A percentile compares a stretch with the other conserved stretches of the same genome.
Conservation (phyloP, 2,329 filamentous ascomycete species). For the Trichoderma pleuroti region DNA sequence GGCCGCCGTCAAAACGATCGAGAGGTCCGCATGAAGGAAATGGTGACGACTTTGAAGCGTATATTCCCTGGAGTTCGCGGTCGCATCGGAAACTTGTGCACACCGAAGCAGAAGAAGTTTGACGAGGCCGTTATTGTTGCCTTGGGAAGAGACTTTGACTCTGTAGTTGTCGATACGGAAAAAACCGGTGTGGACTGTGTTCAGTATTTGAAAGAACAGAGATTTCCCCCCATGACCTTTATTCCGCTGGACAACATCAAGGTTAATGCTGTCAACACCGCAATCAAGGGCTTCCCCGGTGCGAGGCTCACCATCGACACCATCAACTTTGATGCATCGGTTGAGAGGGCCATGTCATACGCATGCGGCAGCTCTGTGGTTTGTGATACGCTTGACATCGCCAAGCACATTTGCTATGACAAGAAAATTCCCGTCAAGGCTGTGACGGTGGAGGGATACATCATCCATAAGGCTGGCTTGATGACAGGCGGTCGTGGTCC, state of each 20-base stretch:
- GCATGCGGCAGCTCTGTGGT: constrained; percentile 94
- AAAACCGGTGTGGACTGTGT: constrained; percentile 94
- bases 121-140: constrained; percentile 90
- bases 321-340: constrained; percentile 83
- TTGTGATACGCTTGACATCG: constrained; percentile 81
- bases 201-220: constrained; percentile 86
- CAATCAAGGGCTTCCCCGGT: constrained; percentile 82
- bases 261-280: constrained; percentile 84
- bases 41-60: constrained; percentile 79
- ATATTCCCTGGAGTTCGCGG: constrained; percentile 91
- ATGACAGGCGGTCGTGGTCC: constrained; percentile 93
- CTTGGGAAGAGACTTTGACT: constrained; percentile 88
- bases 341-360: constrained; percentile 91
- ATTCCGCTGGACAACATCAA: constrained; percentile 97
- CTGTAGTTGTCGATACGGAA: constrained; percentile 91
- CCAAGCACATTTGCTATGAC: constrained; percentile 85
- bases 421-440: constrained; percentile 86
- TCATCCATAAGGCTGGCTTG: constrained; percentile 92
- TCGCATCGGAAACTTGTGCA: constrained; percentile 85
- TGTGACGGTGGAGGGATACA: constrained; percentile 89
- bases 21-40: constrained; percentile 75
- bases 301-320: constrained; percentile 91
- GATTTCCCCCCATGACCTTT: constrained; percentile 84
- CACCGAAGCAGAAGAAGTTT: constrained; percentile 95
- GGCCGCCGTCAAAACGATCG: constrained; percentile 81